Evolutionary conservation across 2,329 filamentous ascomycete genomes (phyloP).

Genomic region (Colletotrichum truncatum): DNA sequence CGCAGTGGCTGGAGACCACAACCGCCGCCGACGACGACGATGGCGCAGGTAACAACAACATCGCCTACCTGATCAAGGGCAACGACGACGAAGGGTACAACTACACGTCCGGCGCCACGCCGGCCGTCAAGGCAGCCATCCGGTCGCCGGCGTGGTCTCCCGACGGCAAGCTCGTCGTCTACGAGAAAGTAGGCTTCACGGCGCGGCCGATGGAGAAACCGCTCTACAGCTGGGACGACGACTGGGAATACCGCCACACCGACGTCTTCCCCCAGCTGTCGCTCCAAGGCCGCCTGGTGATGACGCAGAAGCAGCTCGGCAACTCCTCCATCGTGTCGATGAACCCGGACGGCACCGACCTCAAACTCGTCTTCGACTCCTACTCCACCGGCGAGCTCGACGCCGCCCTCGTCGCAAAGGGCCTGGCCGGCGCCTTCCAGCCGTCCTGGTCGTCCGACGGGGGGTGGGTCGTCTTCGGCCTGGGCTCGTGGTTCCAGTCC

Average conservation of each 20-base stretch:
- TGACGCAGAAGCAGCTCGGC: conserved; percentile 21
- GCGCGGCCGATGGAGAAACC: conserved; percentile 20
- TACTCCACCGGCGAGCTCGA: conserved; percentile 9
- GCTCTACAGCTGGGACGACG: conserved; percentile 18
- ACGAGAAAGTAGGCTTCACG: conserved; percentile 20
- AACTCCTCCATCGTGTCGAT: conserved; percentile 25
- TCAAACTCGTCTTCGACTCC: conserved; percentile 23
- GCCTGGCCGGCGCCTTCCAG: conserved; percentile 15
- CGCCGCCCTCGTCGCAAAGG: conserved; percentile 5
- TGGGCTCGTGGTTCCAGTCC: conserved; percentile 14
- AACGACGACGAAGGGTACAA: conserved; percentile 14
- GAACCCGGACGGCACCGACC: conserved; percentile 19
- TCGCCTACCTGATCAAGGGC: conserved; percentile 18
- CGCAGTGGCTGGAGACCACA: not conserved
- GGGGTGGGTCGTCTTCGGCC: conserved; percentile 2
- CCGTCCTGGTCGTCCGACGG: conserved; percentile 10
- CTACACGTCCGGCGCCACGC: conserved; percentile 1
- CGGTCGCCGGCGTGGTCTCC: conserved; percentile 21
- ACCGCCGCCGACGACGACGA: not conserved
- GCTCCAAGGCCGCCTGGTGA: conserved; percentile 13
- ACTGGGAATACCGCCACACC: conserved; percentile 22
- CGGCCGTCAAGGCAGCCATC: conserved; percentile 8
- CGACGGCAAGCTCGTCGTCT: conserved; percentile 16
- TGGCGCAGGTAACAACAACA: too few species aligned
- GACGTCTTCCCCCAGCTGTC: conserved; percentile 22